These are phyloP conservation scores for Thelephora ganbajun DNA, from an alignment of 768 basidiomycete genomes.

Conservation along the genomic window DNA sequence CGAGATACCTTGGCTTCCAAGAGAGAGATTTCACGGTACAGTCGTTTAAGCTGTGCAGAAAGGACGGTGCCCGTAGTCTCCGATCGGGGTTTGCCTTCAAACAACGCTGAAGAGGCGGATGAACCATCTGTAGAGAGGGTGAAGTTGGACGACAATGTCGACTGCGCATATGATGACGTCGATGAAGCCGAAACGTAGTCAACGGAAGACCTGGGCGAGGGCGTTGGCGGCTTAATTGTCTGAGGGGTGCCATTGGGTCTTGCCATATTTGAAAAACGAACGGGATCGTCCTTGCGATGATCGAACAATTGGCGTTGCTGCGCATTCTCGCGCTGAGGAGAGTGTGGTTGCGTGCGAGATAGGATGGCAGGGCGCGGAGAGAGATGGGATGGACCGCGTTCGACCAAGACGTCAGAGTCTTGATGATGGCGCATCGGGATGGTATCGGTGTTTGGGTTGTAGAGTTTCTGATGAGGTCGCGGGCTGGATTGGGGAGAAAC, in stretches of 20 bases:
- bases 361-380: slow-evolving; percentile 19
- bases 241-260: slow-evolving; percentile 23
- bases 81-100: slow-evolving; percentile 37
- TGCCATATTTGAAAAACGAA: slow-evolving; percentile 60
- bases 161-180: slow-evolving; percentile 52
- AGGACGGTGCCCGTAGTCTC: slow-evolving; percentile 39
- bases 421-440: slow-evolving; percentile 41
- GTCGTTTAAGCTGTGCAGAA: slow-evolving; percentile 59
- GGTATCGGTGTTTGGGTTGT: slow-evolving; percentile 59
- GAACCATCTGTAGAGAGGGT: slow-evolving; percentile 70
- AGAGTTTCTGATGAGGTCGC: slow-evolving; percentile 35
- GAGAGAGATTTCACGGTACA: slow-evolving; percentile 71
- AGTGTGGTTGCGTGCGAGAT: slow-evolving; percentile 14
- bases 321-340: slow-evolving; percentile 20
- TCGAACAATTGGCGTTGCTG: slow-evolving; percentile 61
- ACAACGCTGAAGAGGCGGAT: slow-evolving; percentile 56
- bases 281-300: slow-evolving; percentile 82
- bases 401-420: slow-evolving; percentile 52
- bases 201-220: slow-evolving; percentile 46
- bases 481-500: slow-evolving; percentile 23
- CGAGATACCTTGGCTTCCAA: slow-evolving; percentile 65
- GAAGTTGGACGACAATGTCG: slow-evolving; percentile 50
- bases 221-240: slow-evolving; percentile 23
- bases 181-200: slow-evolving; percentile 68
- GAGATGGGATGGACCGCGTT: slow-evolving; percentile 43